These are phyloP conservation scores for Globisporangium rhizosaccharum DNA, from an alignment of 352 stramenopile genomes.

Conservation along the genomic window DNA sequence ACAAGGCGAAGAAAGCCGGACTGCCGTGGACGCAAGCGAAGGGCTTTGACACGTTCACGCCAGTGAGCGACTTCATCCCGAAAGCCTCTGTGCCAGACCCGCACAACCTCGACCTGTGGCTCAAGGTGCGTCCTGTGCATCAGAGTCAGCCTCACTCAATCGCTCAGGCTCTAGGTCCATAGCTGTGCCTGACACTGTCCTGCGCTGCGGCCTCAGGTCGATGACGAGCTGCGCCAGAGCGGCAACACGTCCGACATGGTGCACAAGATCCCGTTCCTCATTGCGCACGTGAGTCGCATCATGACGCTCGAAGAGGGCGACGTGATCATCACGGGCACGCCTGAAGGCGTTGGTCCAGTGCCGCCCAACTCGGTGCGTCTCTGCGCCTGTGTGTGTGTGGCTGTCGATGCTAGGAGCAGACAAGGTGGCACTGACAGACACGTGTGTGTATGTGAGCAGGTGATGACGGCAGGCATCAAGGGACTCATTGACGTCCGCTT, in stretches of 20 bases:
- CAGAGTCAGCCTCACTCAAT: too few species aligned
- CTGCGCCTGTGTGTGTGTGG: background rate
- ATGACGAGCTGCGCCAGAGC: constrained; percentile 65
- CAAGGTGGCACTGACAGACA: background rate
- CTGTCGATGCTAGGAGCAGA: background rate
- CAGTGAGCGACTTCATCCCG: constrained; percentile 77
- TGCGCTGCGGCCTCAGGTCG: constrained; percentile 19
- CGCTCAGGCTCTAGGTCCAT: too few species aligned
- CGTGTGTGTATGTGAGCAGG: constrained; percentile 15
- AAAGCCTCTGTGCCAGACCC: constrained; percentile 54
- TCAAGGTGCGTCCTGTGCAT: constrained; percentile 30
- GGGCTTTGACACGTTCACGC: constrained; percentile 76
- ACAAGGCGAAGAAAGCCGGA: constrained; percentile 69
- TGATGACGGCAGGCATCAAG: constrained; percentile 70
- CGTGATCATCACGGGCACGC: constrained; percentile 81
- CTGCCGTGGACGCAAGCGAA: constrained; percentile 76
- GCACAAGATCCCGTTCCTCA: constrained; percentile 71
- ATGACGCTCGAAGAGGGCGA: constrained; percentile 85
- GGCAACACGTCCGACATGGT: constrained; percentile 78
- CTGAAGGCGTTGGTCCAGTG: constrained; percentile 69
- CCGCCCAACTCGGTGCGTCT: constrained; percentile 48
- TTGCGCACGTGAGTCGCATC: constrained; percentile 72
- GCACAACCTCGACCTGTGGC: constrained; percentile 71
- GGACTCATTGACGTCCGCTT: constrained; percentile 65
- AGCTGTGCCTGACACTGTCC: too few species aligned